A percentile compares a stretch with the other conserved stretches of the same genome.
phyloP scores from a whole-genome alignment of 163 green algal species.

The Chlorella variabilis region DNA sequence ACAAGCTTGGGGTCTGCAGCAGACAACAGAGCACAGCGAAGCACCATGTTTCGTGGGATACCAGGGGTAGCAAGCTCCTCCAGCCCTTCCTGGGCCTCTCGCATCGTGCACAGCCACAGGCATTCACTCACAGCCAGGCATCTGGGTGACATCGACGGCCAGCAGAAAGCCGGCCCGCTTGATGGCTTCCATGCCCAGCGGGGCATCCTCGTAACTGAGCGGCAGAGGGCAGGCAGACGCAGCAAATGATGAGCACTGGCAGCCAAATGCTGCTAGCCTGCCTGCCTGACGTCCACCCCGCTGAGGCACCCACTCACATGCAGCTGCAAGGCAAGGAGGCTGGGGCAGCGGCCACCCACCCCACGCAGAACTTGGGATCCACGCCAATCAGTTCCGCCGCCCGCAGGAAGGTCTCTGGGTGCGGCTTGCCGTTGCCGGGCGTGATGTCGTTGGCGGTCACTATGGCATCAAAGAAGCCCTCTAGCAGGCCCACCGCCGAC shows the following conservation, averaged over 20 bases:
- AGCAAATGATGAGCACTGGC: too few species aligned
- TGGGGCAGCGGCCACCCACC: background rate
- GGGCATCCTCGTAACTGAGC: conserved; percentile 53
- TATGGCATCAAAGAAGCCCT: conserved; percentile 49
- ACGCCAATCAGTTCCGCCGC: conserved; percentile 47
- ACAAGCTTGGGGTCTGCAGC: conserved; percentile 6
- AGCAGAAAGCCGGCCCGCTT: conserved; percentile 44
- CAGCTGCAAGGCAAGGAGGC: background rate
- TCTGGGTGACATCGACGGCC: conserved; percentile 37
- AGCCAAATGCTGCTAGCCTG: too few species aligned
- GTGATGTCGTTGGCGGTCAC: conserved; percentile 47
- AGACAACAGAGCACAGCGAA: too few species aligned
- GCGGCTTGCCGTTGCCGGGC: conserved; percentile 49
- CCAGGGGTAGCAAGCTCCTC: too few species aligned
- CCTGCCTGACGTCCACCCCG: too few species aligned
- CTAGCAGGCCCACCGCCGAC: conserved; percentile 11
- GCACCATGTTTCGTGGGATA: too few species aligned
- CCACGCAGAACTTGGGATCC: conserved; percentile 8
- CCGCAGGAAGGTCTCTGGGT: conserved; percentile 52
- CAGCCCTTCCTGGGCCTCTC: too few species aligned
- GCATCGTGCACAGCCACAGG: too few species aligned
- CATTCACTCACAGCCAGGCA: conserved; percentile 18
- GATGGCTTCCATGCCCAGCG: conserved; percentile 54
- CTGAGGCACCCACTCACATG: too few species aligned
- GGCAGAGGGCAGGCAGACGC: background rate